Conservation (phyloP, 768 basidiomycete genomes). For the Xanthoconium stramineum region DNA sequence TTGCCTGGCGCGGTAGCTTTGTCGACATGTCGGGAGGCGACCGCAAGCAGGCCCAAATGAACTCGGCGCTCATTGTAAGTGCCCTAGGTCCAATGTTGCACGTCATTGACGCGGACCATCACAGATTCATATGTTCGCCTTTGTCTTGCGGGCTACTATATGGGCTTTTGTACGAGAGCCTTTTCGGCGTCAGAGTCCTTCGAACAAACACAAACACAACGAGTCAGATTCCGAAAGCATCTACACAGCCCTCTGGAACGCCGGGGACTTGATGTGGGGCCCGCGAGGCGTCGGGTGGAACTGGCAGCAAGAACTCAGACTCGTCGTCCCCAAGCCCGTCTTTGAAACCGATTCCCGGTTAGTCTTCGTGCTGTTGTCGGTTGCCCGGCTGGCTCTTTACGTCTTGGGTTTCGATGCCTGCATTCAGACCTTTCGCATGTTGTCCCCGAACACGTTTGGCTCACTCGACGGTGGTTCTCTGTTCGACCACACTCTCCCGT, state of each 20-base stretch:
- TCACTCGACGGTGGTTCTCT: slow-evolving; percentile 34
- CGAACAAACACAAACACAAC: neutral
- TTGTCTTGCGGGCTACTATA: slow-evolving; percentile 9
- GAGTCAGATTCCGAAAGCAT: neutral
- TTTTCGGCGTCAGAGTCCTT: slow-evolving; percentile 7
- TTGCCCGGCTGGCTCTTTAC: neutral
- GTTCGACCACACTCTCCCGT: slow-evolving; percentile 33
- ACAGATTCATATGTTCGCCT: slow-evolving; percentile 14
- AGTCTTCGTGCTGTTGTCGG: slow-evolving; percentile 14
- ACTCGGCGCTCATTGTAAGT: slow-evolving; percentile 20
- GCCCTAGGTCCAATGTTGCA: neutral
- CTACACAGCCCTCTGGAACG: slow-evolving; percentile 21
- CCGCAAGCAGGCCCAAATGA: slow-evolving; percentile 5
- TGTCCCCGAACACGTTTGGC: slow-evolving; percentile 40
- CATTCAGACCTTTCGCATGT: slow-evolving; percentile 13
- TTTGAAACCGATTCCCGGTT: slow-evolving; percentile 16
- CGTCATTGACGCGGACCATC: neutral
- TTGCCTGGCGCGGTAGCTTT: slow-evolving; percentile 37
- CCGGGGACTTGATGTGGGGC: slow-evolving; percentile 22
- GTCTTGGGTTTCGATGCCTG: slow-evolving; percentile 10
- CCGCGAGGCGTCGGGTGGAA: slow-evolving; percentile 29
- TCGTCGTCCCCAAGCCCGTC: slow-evolving; percentile 13
- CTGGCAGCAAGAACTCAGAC: slow-evolving; percentile 13
- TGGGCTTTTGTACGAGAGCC: slow-evolving; percentile 20
- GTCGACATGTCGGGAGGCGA: slow-evolving; percentile 25